phyloP scores from a whole-genome alignment of 2,329 filamentous ascomycete genomes.

The Pyrenochaeta sp. region DNA sequence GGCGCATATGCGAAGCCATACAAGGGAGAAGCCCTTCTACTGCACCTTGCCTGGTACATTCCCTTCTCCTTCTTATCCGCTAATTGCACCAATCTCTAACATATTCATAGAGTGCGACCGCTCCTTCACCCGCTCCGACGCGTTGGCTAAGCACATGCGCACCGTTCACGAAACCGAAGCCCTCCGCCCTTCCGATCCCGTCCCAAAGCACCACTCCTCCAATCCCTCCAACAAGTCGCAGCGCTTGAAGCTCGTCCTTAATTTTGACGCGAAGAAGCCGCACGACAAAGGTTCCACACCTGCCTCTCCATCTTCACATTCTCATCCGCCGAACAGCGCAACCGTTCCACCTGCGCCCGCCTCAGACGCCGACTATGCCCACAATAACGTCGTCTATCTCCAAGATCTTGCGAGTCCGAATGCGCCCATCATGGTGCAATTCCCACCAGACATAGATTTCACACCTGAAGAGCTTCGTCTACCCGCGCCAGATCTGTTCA shows the following conservation, averaged over 20 bases:
- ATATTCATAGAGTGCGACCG: constrained; percentile 83
- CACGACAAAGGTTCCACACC: constrained; percentile 47
- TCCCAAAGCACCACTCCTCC: constrained; percentile 69
- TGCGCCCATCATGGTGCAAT: constrained; percentile 61
- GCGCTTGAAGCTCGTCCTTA: constrained; percentile 55
- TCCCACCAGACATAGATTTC: constrained; percentile 68
- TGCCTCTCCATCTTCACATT: constrained; percentile 43
- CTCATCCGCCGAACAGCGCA: constrained; percentile 34
- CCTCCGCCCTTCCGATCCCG: constrained; percentile 76
- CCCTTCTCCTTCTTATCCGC: background rate
- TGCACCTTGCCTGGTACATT: constrained; percentile 88
- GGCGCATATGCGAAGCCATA: constrained; percentile 97
- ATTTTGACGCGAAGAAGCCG: constrained; percentile 42
- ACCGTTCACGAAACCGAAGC: constrained; percentile 98
- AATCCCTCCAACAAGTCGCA: constrained; percentile 58
- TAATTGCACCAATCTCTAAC: background rate
- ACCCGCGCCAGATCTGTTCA: constrained; percentile 73
- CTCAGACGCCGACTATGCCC: constrained; percentile 53
- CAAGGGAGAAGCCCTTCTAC: constrained; percentile 97
- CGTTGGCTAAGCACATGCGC: constrained; percentile 96
- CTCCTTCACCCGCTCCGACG: constrained; percentile 94
- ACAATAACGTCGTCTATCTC: constrained; percentile 68
- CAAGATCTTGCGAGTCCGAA: constrained; percentile 68
- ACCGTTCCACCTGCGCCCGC: constrained; percentile 22
- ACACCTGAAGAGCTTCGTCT: constrained; percentile 70